phyloP scores from a whole-genome alignment of 2,329 filamentous ascomycete species.

The Endocalyx cinctus region DNA sequence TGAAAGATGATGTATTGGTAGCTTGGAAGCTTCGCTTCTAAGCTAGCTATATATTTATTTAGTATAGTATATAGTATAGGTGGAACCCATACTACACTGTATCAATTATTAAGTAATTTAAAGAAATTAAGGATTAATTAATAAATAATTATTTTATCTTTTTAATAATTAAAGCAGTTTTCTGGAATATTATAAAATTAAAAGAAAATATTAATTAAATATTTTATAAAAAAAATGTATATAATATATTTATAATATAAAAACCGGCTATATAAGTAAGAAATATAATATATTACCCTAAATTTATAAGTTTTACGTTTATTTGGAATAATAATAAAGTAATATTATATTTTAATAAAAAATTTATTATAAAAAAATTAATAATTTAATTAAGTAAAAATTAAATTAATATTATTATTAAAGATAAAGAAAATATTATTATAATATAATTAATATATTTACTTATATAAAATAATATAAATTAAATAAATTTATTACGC shows the following conservation, averaged over 20 bases:
- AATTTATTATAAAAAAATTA: background rate
- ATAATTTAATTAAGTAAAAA: background rate
- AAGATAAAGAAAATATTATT: background rate
- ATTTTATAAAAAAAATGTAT: background rate
- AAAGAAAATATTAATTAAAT: background rate
- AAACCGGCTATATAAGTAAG: background rate
- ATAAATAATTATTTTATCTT: too few relatives aligned
- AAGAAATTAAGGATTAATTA: too few relatives aligned
- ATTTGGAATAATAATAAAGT: background rate
- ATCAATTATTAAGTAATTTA: too few relatives aligned
- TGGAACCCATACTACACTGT: too few relatives aligned
- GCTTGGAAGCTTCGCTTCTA: too few relatives aligned
- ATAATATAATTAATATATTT: constrained; percentile 1
- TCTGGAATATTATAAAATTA: background rate
- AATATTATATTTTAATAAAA: background rate
- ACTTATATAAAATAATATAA: background rate
- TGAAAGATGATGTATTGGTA: background rate
- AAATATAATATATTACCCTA: background rate
- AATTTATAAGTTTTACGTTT: background rate
- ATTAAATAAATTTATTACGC: background rate
- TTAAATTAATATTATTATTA: background rate
- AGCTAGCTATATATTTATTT: too few relatives aligned
- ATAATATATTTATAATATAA: background rate
- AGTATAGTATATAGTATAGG: too few relatives aligned
- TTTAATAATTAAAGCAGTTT: background rate